phyloP scores from a whole-genome alignment of 371 early-diverging fungal species.

The Haplosporangium sp. region DNA sequence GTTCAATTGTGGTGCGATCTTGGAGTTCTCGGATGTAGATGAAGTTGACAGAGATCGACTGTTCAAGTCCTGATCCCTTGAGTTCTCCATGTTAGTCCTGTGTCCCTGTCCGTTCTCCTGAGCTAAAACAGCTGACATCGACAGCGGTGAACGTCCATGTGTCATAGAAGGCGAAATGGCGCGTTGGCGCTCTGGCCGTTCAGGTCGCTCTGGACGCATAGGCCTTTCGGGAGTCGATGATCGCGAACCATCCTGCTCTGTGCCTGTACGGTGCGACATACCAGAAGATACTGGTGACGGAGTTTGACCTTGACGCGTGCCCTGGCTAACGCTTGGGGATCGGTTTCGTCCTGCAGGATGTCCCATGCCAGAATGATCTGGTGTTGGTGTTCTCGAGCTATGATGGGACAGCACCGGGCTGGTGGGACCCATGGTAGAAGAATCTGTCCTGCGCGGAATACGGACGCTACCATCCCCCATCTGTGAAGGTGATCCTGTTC shows the following conservation, averaged over 20 bases:
- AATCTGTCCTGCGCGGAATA: slow-evolving; percentile 44
- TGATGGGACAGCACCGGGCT: slow-evolving; percentile 21
- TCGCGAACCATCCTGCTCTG: slow-evolving; percentile 19
- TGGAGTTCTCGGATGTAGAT: slow-evolving; percentile 1
- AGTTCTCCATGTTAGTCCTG: not conserved
- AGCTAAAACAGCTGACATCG: slow-evolving; percentile 25
- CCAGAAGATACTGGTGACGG: slow-evolving; percentile 27
- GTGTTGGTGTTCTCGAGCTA: slow-evolving; percentile 39
- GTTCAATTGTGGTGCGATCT: slow-evolving; percentile 32
- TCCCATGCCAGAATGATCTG: slow-evolving; percentile 19
- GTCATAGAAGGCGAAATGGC: slow-evolving; percentile 46
- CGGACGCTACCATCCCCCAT: slow-evolving; percentile 19
- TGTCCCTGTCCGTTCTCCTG: slow-evolving; percentile 10
- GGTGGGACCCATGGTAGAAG: slow-evolving; percentile 25
- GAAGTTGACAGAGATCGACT: not conserved
- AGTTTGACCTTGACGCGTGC: slow-evolving; percentile 27
- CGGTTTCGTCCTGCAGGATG: slow-evolving; percentile 26
- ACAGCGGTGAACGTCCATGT: slow-evolving; percentile 45
- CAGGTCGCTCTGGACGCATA: slow-evolving; percentile 57
- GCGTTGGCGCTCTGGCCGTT: slow-evolving; percentile 56
- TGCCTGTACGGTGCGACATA: slow-evolving; percentile 1
- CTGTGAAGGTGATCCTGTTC: slow-evolving; percentile 19
- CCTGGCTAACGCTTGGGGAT: slow-evolving; percentile 46
- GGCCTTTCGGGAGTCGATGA: slow-evolving; percentile 54
- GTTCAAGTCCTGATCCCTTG: too few relatives aligned